phyloP scores from a whole-genome alignment of 1,139 yeast genomes.

The Yamadazyma jaroonii region DNA sequence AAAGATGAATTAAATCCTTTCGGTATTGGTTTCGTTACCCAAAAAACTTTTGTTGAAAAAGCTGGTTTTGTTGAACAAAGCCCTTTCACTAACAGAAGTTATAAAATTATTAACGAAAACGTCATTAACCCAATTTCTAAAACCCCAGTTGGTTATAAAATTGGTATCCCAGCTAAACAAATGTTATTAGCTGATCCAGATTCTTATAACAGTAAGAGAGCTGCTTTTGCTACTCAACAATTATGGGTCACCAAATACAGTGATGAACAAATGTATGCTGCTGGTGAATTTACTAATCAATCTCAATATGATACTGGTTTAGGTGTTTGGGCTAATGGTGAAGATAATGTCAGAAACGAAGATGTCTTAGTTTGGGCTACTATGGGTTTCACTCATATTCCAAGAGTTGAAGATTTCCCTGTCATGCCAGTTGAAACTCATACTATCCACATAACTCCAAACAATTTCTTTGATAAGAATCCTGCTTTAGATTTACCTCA shows the following conservation, averaged over 20 bases:
- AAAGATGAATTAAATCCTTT: constrained; percentile 58
- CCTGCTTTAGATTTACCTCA: constrained; percentile 85
- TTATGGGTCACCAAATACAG: constrained; percentile 73
- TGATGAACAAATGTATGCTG: constrained; percentile 68
- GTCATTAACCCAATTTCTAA: constrained; percentile 72
- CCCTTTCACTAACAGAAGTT: constrained; percentile 72
- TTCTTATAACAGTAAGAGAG: constrained; percentile 63
- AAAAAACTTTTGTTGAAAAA: constrained; percentile 64
- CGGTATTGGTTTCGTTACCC: constrained; percentile 72
- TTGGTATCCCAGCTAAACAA: constrained; percentile 74
- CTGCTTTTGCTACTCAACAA: constrained; percentile 70
- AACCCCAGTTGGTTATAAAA: constrained; percentile 81
- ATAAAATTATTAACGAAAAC: constrained; percentile 78
- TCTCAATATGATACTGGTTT: constrained; percentile 63
- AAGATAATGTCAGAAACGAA: constrained; percentile 72
- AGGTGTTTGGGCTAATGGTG: constrained; percentile 64
- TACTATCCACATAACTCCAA: constrained; percentile 67
- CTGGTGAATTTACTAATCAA: constrained; percentile 80
- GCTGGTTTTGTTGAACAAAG: constrained; percentile 75
- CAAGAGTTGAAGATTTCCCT: constrained; percentile 89
- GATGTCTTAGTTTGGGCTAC: constrained; percentile 88
- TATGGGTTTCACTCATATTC: constrained; percentile 82
- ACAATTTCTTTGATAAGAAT: constrained; percentile 75
- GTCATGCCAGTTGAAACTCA: constrained; percentile 86
- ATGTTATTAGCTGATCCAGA: constrained; percentile 66